Percentiles rank a stretch among this genome's conserved stretches.
These are phyloP conservation scores for Penicillium flavigenum DNA, from an alignment of 495 filamentous ascomycete genomes.

Conservation along the genomic window DNA sequence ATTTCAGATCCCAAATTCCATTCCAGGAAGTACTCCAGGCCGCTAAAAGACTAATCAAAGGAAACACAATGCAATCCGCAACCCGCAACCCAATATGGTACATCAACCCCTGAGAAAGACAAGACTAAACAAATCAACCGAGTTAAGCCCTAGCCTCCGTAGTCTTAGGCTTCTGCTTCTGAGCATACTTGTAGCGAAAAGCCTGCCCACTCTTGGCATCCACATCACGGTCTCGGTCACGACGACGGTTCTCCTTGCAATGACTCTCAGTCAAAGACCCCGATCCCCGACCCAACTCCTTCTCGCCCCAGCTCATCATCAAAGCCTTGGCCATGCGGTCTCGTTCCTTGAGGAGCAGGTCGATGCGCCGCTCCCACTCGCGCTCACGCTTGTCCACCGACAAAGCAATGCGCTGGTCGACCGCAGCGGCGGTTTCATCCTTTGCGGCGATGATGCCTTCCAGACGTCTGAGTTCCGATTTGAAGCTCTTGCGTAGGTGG, in stretches of 20 bases:
- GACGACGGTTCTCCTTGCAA: conserved; percentile 30
- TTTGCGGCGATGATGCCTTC: conserved; percentile 40
- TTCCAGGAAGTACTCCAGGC: background rate
- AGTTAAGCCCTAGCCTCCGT: conserved; percentile 21
- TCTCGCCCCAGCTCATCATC: conserved; percentile 51
- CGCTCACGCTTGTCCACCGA: conserved; percentile 50
- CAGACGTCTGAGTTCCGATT: conserved; percentile 35
- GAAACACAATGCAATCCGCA: conserved; percentile 3
- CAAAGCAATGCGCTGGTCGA: conserved; percentile 45
- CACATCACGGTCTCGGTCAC: conserved; percentile 19
- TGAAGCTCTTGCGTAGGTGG: conserved; percentile 32
- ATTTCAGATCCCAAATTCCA: conserved; percentile 3
- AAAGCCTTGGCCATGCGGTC: conserved; percentile 54
- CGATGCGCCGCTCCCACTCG: conserved; percentile 51
- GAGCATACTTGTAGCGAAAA: conserved; percentile 48
- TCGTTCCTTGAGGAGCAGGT: conserved; percentile 56
- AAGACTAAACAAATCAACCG: background rate
- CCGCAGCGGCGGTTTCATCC: conserved; percentile 41
- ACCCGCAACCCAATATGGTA: background rate
- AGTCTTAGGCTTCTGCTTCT: conserved; percentile 22
- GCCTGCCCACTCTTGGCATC: conserved; percentile 38
- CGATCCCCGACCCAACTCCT: conserved; percentile 40
- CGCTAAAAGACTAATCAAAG: background rate
- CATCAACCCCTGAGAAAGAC: background rate
- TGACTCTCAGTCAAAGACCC: conserved; percentile 23